phyloP scores from a whole-genome alignment of 1,139 yeast genomes.

The Geotrichum klebahnii region DNA sequence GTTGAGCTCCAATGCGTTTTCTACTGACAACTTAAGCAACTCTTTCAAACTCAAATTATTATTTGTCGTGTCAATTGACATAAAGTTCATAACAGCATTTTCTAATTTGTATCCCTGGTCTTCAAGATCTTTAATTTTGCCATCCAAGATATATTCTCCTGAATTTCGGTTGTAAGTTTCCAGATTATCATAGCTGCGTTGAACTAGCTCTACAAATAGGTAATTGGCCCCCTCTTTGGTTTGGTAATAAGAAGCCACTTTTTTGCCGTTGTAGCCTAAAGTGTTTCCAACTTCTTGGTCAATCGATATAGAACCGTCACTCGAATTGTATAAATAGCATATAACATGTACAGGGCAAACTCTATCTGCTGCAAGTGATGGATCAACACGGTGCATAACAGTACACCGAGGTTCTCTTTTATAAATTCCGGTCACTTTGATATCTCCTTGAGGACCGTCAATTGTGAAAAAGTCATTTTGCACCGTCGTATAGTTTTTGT shows the following conservation, averaged over 20 bases:
- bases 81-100: neutral
- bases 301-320: neutral
- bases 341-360: neutral
- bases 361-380: neutral
- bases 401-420: slow-evolving; percentile 1
- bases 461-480: neutral
- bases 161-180: neutral
- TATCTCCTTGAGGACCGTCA: slow-evolving; percentile 4
- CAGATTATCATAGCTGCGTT: neutral
- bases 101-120: neutral
- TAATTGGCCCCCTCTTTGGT: slow-evolving; percentile 9
- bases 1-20: neutral
- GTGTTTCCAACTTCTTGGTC: neutral
- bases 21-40: neutral
- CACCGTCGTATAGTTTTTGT: neutral
- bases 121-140: neutral
- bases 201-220: slow-evolving; percentile 4
- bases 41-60: neutral
- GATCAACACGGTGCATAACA: neutral
- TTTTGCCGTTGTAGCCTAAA: neutral
- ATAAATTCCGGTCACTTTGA: neutral
- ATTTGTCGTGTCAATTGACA: neutral
- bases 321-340: neutral
- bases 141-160: neutral
- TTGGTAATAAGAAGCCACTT: slow-evolving; percentile 1